These are phyloP conservation scores for Penicillium crystallinum DNA, from an alignment of 495 filamentous ascomycete species.

Conservation along the genomic window DNA sequence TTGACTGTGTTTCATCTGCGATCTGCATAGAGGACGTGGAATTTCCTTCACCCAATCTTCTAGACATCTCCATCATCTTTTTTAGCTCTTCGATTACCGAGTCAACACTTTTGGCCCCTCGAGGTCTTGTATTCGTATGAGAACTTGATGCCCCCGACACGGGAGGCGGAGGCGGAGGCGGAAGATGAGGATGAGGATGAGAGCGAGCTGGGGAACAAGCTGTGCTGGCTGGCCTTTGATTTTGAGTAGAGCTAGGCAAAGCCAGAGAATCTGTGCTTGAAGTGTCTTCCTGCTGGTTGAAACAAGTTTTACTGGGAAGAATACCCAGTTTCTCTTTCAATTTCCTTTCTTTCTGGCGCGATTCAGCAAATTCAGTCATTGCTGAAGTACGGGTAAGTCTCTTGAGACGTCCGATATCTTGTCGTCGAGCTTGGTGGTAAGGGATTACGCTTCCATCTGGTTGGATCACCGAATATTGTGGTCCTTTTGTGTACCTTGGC, in stretches of 20 bases:
- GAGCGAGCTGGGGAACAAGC: background rate
- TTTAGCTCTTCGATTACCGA: background rate
- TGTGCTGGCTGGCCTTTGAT: background rate
- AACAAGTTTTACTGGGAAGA: background rate
- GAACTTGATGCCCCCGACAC: no score
- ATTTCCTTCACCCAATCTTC: background rate
- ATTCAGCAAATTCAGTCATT: background rate
- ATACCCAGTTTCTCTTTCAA: background rate
- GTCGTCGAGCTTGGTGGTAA: background rate
- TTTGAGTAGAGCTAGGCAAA: background rate
- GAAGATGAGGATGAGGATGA: background rate
- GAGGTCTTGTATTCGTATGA: no score
- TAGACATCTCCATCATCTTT: background rate
- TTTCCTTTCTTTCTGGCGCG: background rate
- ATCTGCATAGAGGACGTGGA: background rate
- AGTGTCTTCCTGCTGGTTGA: background rate
- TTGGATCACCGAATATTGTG: background rate
- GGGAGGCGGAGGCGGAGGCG: no score
- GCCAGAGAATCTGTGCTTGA: background rate
- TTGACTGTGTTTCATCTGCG: background rate
- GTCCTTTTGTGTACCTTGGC: background rate
- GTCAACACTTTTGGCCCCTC: background rate
- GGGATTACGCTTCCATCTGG: background rate
- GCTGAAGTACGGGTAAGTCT: background rate
- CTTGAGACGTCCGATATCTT: background rate